Evolutionary conservation across 495 filamentous ascomycete genomes (phyloP), one percentile per base, ranked within the genome.

Genomic region (Massariosphaeria phaeospora): DNA sequence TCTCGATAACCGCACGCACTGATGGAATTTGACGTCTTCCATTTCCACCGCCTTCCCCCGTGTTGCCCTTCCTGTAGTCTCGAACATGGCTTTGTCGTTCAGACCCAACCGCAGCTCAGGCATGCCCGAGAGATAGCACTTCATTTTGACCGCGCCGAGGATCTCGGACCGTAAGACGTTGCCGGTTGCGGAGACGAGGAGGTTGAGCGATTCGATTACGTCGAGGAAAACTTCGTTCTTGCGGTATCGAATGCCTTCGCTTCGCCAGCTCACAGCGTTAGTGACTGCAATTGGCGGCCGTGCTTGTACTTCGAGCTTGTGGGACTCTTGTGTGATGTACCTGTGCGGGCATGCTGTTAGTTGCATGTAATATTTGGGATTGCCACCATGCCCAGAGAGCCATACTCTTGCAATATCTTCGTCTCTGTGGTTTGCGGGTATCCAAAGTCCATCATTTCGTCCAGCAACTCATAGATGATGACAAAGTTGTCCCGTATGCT

Each of bases 381-480:
- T 12, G 13, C 3, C 30, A 40, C 3, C 31, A n/a, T 15, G 31
- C 12, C 40, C 1, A 36, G 36, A 33, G 15, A 7, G 17, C 21
- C 52, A 26, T 75, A 88, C 77, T 99, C 94, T 75, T 97, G 94
- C 55, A 99, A 75, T 68, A 99, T 99, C 79, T 99, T 99, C 73
- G 80, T 89, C 72, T 99, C 94, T 47, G 94, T 99, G 18, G 94
- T 99, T 72, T 99, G 94, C 15, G 94, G 94, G 70, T 99, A 96
- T 43, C 94, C 94, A 74, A 97, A 99, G 70, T 99, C 94, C 94
- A 99, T 99, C 94, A 99, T 99, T 75, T 99, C 94, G 69, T 99
- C 94, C 59, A 99, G 81, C 48, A 99, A 73, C 73, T 99, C 94
- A 76, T 99, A 99, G 65, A 99, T 99, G 65, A 99, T 80, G 70